Evolutionary conservation across 495 filamentous ascomycete genomes (phyloP), one percentile per base, ranked within the genome.

Genomic region (Saxophila tyrrhenica): DNA sequence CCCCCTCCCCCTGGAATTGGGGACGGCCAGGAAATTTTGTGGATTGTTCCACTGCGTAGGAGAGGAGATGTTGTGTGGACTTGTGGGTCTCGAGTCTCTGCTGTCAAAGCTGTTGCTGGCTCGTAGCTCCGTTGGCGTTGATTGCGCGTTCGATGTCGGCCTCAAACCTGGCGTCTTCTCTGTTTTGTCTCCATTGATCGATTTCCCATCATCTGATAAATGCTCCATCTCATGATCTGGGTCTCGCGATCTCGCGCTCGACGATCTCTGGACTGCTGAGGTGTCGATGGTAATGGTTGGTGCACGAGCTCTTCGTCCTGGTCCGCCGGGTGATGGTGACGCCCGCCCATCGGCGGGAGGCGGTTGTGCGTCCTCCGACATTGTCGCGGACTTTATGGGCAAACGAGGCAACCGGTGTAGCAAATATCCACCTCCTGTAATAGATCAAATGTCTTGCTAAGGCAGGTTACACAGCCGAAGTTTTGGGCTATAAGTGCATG

Each of bases 31-130:
- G 63, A 79, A 84, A 54, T 78, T 76, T 25, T 78, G 76, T 52
- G 77, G 67, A 53, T 79, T 74, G 15, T 69, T 66, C 57, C 67
- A 67, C 58, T 77, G 67, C 17, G 76, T 70, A 1, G 67, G 86
- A 15, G 85, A 90, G 5, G 87, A 90, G 49, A 94, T 69, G 70
- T 95, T 94, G 68, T 94, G 89, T 0, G 89, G 85, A 42, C 89
- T 94, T 0, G 84, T 88, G n/a, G 89, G 89, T 51, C 87, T 74
- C 63, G 83, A 86, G 53, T 89, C 84, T 62, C 73, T 78, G 58
- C 76, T 80, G 55, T 95, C 87, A 44, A 87, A 87, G 2, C 86
- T 88, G 50, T 72, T 73, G 0, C 77, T 69, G 23, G 71, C 73
- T 50, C 80, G 78, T 46, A 77, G 64, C 49, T 90, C 84, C 8